A percentile compares a stretch with the other conserved stretches of the same genome.
phyloP scores from a whole-genome alignment of 2,329 filamentous ascomycete genomes.

The Colletotrichum sp. region DNA sequence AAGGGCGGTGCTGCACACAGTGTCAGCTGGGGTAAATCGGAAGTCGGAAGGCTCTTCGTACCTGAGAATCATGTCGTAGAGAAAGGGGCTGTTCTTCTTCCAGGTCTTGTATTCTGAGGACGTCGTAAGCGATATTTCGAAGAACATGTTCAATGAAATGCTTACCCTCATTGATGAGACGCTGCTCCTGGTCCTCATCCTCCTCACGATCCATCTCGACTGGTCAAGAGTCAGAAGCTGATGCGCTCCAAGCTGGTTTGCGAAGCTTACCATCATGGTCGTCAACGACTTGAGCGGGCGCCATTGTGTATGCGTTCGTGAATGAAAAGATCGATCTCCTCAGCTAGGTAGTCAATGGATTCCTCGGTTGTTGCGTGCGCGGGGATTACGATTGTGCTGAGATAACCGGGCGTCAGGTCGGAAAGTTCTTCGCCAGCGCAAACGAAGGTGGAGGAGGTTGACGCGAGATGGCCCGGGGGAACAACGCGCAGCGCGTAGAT shows the following conservation, averaged over 20 bases:
- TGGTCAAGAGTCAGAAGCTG: slow-evolving; percentile 27
- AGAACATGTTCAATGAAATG: not conserved
- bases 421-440: slow-evolving; percentile 13
- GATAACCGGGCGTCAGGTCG: not conserved
- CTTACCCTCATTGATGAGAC: slow-evolving; percentile 90
- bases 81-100: slow-evolving; percentile 99
- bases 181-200: slow-evolving; percentile 76
- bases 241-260: not conserved
- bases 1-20: slow-evolving; percentile 72
- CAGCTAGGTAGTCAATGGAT: not conserved
- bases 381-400: not conserved
- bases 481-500: slow-evolving; percentile 20
- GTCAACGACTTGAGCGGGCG: slow-evolving; percentile 51
- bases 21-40: not conserved
- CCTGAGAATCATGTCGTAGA: slow-evolving; percentile 97
- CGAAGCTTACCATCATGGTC: slow-evolving; percentile 51
- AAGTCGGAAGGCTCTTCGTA: slow-evolving; percentile 32
- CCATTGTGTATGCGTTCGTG: slow-evolving; percentile 37
- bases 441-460: slow-evolving; percentile 5
- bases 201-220: slow-evolving; percentile 67
- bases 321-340: not conserved
- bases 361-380: not conserved
- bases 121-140: not conserved
- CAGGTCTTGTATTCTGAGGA: slow-evolving; percentile 94
- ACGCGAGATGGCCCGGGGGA: slow-evolving; percentile 8